These are phyloP conservation scores for Chalciporus piperatus DNA, from an alignment of 768 basidiomycete genomes.

Conservation along the genomic window DNA sequence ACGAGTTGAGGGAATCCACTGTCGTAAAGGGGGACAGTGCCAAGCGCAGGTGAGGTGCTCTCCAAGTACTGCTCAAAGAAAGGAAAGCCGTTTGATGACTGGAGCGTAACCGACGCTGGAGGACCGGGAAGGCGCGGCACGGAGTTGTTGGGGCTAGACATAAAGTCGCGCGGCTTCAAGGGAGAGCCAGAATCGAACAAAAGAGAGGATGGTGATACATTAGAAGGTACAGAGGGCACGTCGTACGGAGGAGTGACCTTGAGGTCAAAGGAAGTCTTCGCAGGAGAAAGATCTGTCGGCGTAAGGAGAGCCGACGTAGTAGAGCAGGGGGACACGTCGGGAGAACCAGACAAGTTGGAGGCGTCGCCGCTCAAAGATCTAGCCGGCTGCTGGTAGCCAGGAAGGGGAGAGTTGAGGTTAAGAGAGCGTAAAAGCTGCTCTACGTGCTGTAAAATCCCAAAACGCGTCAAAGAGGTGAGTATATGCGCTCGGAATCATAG, in stretches of 20 bases:
- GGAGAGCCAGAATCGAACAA: conserved; percentile 45
- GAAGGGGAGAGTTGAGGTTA: conserved; percentile 75
- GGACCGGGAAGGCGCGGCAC: conserved; percentile 26
- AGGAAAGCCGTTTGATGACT: conserved; percentile 32
- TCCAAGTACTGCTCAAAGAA: conserved; percentile 58
- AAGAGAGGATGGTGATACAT: conserved; percentile 37
- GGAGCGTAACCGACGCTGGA: conserved; percentile 10
- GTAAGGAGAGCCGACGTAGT: conserved; percentile 70
- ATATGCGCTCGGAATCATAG: conserved; percentile 25
- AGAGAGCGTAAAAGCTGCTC: conserved; percentile 78
- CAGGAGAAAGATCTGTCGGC: conserved; percentile 71
- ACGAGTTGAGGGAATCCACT: conserved; percentile 28
- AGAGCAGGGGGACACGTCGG: conserved; percentile 73
- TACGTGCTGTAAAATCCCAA: conserved; percentile 53
- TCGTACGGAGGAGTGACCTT: conserved; percentile 57
- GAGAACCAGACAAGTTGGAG: conserved; percentile 43
- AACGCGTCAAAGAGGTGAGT: conserved; percentile 18
- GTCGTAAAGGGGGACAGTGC: conserved; percentile 35
- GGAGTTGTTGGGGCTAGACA: conserved; percentile 23
- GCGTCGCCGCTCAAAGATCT: conserved; percentile 44
- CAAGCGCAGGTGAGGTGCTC: conserved; percentile 36
- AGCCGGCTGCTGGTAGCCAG: conserved; percentile 42
- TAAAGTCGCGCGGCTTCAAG: conserved; percentile 29
- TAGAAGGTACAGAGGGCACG: conserved; percentile 24
- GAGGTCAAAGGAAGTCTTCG: conserved; percentile 52